phyloP scores from a whole-genome alignment of 495 filamentous ascomycete genomes.

The Lasiosphaeria ovina region DNA sequence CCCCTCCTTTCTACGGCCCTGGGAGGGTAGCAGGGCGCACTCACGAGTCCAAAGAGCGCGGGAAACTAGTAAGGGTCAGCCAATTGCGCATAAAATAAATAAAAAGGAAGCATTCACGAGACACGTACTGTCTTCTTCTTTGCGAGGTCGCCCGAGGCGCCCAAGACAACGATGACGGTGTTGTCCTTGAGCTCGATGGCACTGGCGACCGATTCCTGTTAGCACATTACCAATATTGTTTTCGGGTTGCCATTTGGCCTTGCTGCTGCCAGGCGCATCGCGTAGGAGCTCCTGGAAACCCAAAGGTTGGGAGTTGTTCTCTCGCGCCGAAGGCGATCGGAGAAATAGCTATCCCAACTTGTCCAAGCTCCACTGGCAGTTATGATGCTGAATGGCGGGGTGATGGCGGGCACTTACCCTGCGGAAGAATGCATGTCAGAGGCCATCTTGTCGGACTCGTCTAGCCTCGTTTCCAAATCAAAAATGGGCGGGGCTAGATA shows the following conservation, averaged over 20 bases:
- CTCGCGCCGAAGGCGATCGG: conserved; percentile 11
- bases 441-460: conserved; percentile 40
- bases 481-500: not conserved
- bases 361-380: conserved; percentile 22
- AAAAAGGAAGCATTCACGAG: conserved; percentile 10
- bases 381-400: conserved; percentile 35
- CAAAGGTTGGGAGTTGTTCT: conserved; percentile 8
- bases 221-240: conserved; percentile 6
- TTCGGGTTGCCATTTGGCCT: not conserved
- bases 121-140: conserved; percentile 96
- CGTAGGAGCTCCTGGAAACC: conserved; percentile 2
- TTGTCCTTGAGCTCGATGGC: conserved; percentile 93
- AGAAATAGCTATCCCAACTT: conserved; percentile 4
- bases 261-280: conserved; percentile 7
- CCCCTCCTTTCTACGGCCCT: not conserved
- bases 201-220: conserved; percentile 25
- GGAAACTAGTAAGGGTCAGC: conserved; percentile 69
- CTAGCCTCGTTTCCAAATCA: conserved; percentile 9
- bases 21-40: conserved; percentile 35
- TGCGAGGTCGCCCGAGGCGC: conserved; percentile 94
- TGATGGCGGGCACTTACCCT: conserved; percentile 41
- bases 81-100: conserved; percentile 11
- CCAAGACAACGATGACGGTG: conserved; percentile 95
- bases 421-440: conserved; percentile 32
- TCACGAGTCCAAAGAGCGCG: conserved; percentile 95